Evolutionary conservation across 2,329 filamentous ascomycete genomes (phyloP), one percentile per base, ranked within the genome.

Genomic region (Colletotrichum musicola): DNA sequence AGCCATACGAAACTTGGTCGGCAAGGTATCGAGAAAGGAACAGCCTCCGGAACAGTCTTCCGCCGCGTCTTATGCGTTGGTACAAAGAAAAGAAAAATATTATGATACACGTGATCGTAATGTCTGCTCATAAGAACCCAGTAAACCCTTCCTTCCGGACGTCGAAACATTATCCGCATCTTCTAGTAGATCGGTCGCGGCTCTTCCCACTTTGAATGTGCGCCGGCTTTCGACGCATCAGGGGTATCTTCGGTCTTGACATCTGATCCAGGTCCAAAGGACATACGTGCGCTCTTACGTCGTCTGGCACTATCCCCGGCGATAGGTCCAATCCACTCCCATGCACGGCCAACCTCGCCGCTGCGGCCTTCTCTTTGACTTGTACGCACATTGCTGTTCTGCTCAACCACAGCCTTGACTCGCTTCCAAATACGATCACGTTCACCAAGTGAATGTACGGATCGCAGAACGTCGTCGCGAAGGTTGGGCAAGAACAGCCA

Each of bases 401-500:
- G 90, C 80, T 99, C 96, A 1, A 99, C 95, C 60, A 98, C 92
- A 59, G 85, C 88, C 73, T 90, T 88, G 20, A 99, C 96, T 57
- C 89, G 89, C 71, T 90, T 87, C 96, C 97, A 99, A 58, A 99
- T 84, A 64, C 89, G 88, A 76, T 96, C 92, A 44, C 96, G 87
- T 74, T 94, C 89, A 9, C 86, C 85, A 20, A 95, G 86, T 4
- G 88, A 91, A 78, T 98, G 93, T 70, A 97, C 90, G 30, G 92
- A 89, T 20, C 95, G 87, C 46, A 99, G 84, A 3, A 99, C 91
- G 76, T 98, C 95, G 76, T 99, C 96, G 68, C 96, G 87, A 62
- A 99, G 83, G 77, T 98, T 96, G 1, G 93, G 93, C 73, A 98
- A 88, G 75, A 94, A 93, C 70, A 99, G 88, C 82, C 93, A 97